phyloP scores from a whole-genome alignment of 225 moss, liverwort and hornwort genomes.

The Sphagnum contortum region DNA sequence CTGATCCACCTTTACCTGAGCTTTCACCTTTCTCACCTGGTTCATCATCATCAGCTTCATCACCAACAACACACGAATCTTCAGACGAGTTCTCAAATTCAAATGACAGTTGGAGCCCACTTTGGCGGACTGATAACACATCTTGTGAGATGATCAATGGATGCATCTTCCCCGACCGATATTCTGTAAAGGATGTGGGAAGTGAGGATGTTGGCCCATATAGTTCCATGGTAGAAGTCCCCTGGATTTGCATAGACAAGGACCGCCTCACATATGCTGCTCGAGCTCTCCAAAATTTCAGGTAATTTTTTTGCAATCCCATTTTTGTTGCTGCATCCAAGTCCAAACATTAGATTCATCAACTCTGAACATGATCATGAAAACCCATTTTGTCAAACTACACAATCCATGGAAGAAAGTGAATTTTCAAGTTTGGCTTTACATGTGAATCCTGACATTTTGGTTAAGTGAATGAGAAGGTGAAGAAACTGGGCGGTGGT shows the following conservation, averaged over 20 bases:
- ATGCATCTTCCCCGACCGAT: constrained; percentile 13
- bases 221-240: constrained; percentile 76
- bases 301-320: constrained; percentile 14
- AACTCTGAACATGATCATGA: neutral
- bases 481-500: too few species aligned
- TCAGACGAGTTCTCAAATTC: constrained; percentile 11
- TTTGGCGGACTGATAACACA: constrained; percentile 22
- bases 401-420: too few species aligned
- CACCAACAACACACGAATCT: constrained; percentile 39
- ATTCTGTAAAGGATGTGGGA: constrained; percentile 23
- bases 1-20: constrained; percentile 47
- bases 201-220: constrained; percentile 41
- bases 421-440: too few species aligned
- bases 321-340: too few species aligned
- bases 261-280: constrained; percentile 73
- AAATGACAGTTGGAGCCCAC: constrained; percentile 59
- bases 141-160: constrained; percentile 25
- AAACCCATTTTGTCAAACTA: neutral
- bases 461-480: too few species aligned
- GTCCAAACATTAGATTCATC: neutral
- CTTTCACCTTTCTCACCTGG: constrained; percentile 38
- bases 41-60: constrained; percentile 28
- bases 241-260: constrained; percentile 92
- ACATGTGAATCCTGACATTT: too few species aligned
- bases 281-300: constrained; percentile 70